Evolutionary conservation across 129 eudicot species (phyloP).

Genomic region (Artemisia argyi): DNA sequence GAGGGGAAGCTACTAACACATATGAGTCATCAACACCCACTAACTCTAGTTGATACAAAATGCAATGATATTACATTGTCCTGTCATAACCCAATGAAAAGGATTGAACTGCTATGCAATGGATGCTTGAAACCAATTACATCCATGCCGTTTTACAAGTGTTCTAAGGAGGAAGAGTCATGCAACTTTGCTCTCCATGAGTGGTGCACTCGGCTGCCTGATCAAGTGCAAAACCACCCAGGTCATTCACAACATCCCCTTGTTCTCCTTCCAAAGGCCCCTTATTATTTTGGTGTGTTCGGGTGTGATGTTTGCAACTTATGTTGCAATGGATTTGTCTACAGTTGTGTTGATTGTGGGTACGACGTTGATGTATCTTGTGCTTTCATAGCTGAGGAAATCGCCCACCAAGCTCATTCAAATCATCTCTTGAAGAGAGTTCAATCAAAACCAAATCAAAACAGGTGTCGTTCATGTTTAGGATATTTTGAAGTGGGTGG

Average conservation of each 20-base stretch:
- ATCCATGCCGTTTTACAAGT: conserved; percentile 22
- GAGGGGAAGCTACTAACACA: not conserved
- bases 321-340: conserved; percentile 19
- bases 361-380: conserved; percentile 12
- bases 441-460: no score
- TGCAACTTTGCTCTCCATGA: conserved; percentile 19
- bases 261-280: not conserved
- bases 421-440: conserved; percentile 3
- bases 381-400: conserved; percentile 7
- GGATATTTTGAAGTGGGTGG: no score
- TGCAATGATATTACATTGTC: not conserved
- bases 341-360: conserved; percentile 5
- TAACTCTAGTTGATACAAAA: not conserved
- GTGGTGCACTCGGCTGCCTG: conserved; percentile 23
- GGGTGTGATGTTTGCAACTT: not conserved
- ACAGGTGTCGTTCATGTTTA: not conserved
- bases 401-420: conserved; percentile 10
- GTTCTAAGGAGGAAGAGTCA: not conserved
- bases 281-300: not conserved
- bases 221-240: conserved; percentile 1
- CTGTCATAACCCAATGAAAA: conserved; percentile 25
- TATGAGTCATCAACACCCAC: conserved; percentile 16
- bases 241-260: conserved; percentile 26
- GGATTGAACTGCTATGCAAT: conserved; percentile 13
- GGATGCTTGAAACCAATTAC: conserved; percentile 7